Percentiles rank a stretch among this genome's conserved stretches.
phyloP scores from a whole-genome alignment of 192 early-diverging fungal genomes.

The Cladochytrium replicatum region DNA sequence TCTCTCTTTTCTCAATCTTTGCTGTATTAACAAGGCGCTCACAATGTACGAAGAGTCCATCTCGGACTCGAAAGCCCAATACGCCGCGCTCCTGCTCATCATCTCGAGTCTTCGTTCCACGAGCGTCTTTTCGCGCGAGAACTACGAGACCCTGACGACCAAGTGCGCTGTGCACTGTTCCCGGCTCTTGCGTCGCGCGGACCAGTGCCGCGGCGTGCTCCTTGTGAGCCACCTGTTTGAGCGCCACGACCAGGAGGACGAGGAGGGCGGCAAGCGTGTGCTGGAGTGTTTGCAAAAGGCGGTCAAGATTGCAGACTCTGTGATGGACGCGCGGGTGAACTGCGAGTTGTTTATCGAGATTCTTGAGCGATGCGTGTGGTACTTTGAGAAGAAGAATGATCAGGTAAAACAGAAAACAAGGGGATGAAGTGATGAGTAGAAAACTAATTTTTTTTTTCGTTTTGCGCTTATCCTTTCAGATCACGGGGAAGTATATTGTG shows the following conservation, averaged over 20 bases:
- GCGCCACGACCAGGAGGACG: constrained; percentile 5
- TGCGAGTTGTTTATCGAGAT: constrained; percentile 97
- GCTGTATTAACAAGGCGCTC: constrained; percentile 49
- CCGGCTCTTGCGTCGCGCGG: constrained; percentile 84
- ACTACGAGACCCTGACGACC: constrained; percentile 90
- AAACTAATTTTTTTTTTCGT: constrained; percentile 1
- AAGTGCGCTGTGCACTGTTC: constrained; percentile 85
- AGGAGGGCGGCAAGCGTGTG: constrained; percentile 59
- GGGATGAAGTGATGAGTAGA: not conserved
- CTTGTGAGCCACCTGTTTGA: constrained; percentile 78
- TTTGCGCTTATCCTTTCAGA: constrained; percentile 25
- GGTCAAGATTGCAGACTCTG: constrained; percentile 87
- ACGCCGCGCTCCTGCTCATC: constrained; percentile 78
- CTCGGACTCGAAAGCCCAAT: constrained; percentile 84
- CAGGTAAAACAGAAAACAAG: constrained; percentile 41
- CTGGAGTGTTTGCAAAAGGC: constrained; percentile 89
- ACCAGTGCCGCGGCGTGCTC: constrained; percentile 83
- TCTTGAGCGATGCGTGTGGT: constrained; percentile 88
- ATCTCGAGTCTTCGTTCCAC: constrained; percentile 78
- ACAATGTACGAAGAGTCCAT: constrained; percentile 95
- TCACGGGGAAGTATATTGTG: constrained; percentile 88
- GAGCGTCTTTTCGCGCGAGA: constrained; percentile 73
- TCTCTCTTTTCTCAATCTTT: not conserved
- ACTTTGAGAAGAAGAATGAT: constrained; percentile 86
- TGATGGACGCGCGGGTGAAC: constrained; percentile 81